A percentile compares a stretch with the other conserved stretches of the same genome.
Conservation (phyloP, 1,284 basidiomycete genomes). For the Ceratobasidium sp. region DNA sequence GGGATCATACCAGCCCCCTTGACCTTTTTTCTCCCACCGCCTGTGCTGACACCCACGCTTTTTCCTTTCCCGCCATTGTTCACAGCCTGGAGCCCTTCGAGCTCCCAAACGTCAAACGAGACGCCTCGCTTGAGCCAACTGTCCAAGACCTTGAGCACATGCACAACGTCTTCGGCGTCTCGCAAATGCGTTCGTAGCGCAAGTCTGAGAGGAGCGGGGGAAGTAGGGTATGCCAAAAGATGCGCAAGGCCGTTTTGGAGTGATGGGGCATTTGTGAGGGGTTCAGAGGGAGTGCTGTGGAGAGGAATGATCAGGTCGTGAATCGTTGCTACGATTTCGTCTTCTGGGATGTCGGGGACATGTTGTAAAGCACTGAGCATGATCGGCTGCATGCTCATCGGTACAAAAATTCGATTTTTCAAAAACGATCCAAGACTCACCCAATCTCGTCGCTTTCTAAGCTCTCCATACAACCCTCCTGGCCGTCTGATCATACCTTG, state of each 20-base stretch:
- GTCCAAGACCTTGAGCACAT: constrained; percentile 31
- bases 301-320: constrained; percentile 21
- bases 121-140: constrained; percentile 33
- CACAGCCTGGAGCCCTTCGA: constrained; percentile 15
- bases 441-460: constrained; percentile 32
- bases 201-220: constrained; percentile 22
- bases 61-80: not conserved
- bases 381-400: constrained; percentile 4
- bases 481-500: constrained; percentile 19
- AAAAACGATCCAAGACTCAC: not conserved
- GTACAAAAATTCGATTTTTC: not conserved
- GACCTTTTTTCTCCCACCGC: constrained; percentile 27
- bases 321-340: constrained; percentile 35
- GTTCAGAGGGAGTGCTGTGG: not conserved
- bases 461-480: constrained; percentile 32
- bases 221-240: constrained; percentile 34
- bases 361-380: constrained; percentile 32
- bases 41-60: constrained; percentile 16
- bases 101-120: constrained; percentile 33
- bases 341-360: constrained; percentile 39
- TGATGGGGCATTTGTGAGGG: constrained; percentile 3
- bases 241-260: constrained; percentile 31
- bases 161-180: constrained; percentile 26
- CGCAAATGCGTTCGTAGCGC: constrained; percentile 29
- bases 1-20: constrained; percentile 32